Evolutionary conservation across 2,329 filamentous ascomycete genomes (phyloP), one percentile per base, ranked within the genome.

Genomic region (Colletotrichum higginsianum): DNA sequence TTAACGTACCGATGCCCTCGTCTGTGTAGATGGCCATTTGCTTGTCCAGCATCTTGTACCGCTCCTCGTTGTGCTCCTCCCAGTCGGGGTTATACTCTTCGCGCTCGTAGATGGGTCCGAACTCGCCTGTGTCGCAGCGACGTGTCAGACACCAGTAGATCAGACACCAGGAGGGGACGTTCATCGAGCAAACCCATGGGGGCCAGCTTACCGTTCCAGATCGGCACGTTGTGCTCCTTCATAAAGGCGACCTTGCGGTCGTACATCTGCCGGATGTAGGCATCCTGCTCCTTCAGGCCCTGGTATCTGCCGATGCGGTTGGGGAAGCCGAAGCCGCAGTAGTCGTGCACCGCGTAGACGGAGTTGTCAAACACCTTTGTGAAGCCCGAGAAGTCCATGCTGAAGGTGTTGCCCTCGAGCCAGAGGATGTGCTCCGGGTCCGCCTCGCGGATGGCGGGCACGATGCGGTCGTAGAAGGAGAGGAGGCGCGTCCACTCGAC

Each of bases 311-410:
- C 71, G 47, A 73, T 73, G 75, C 79, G 61, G 44, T 72, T 70
- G 3, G 76, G 85, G 70, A 87, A 87, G 0, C 85, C 85, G 76
- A 84, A 83, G 46, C 78, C 74, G 30, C 80, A 80, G 74, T 87
- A 87, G 67, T 87, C 85, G 73, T 87, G 86, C n/a, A 86, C 76
- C 2, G 83, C 80, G 72, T 86, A 87, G 1, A 85, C 85, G 6
- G 80, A 77, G 66, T 84, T 84, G 70, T 82, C 81, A 30, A 76
- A 70, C 2, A 74, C 71, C 11, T 49, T 63, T 8, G 74, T 65
- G 62, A 81, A 81, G 63, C 75, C 75, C 61, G 78, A 80, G 72
- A 78, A 82, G 66, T 85, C 82, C 71, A 83, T 84, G n/a, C 83
- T 80, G 61, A 83, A 85, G 1, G 83, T 85, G 68, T 75, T 75